phyloP scores from a whole-genome alignment of 345 rosid species.

The Acer yangbiense region DNA sequence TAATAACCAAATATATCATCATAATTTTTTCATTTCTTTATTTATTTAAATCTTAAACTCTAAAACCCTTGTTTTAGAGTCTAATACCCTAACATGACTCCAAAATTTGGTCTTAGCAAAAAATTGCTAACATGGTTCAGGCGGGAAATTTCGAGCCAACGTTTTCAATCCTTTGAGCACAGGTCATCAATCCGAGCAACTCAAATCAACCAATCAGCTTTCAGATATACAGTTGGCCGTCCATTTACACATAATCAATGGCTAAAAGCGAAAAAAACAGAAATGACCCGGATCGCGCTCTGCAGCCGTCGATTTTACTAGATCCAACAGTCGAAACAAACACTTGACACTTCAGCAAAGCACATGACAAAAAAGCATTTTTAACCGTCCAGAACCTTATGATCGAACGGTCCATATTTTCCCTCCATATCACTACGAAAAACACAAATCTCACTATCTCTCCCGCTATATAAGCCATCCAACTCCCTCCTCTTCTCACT shows the following conservation, averaged over 20 bases:
- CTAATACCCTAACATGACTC: no score
- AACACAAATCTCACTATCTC: background rate
- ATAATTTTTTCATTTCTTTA: no score
- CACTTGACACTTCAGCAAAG: background rate
- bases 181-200: background rate
- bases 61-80: no score
- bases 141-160: background rate
- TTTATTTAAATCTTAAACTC: no score
- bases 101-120: no score
- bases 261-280: background rate
- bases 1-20: no score
- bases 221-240: background rate
- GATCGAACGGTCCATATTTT: constrained; percentile 21
- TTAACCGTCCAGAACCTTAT: background rate
- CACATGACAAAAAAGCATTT: background rate
- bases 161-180: background rate
- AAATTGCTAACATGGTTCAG: no score
- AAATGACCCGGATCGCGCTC: background rate
- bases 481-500: background rate
- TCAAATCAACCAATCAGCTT: background rate
- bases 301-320: background rate
- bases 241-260: background rate
- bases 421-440: background rate
- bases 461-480: background rate
- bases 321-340: background rate